phyloP scores from a whole-genome alignment of 768 basidiomycete species.

The Leucogyrophana mollusca region DNA sequence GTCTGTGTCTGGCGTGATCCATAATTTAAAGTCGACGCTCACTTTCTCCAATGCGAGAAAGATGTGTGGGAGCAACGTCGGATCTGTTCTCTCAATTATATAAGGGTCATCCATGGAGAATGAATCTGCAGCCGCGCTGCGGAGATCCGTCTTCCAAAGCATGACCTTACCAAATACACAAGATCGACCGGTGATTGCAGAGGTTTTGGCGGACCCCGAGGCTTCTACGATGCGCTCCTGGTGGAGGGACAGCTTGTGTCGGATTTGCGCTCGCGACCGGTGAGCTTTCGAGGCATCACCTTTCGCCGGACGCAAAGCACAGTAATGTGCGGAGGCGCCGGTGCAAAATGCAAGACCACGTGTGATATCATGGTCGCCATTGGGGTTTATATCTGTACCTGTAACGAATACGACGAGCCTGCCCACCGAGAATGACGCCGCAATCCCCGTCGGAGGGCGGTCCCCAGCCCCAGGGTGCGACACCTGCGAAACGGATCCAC shows the following conservation, averaged over 20 bases:
- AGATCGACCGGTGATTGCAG: conserved; percentile 29
- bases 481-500: conserved; percentile 9
- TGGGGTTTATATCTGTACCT: conserved; percentile 78
- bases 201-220: conserved; percentile 38
- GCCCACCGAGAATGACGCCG: conserved; percentile 54
- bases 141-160: conserved; percentile 49
- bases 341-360: conserved; percentile 67
- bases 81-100: conserved; percentile 52
- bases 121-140: conserved; percentile 62
- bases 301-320: conserved; percentile 36
- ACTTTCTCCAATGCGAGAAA: conserved; percentile 43
- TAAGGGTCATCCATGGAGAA: conserved; percentile 69
- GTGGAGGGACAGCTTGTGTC: conserved; percentile 55
- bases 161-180: conserved; percentile 43
- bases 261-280: conserved; percentile 37
- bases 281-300: conserved; percentile 11
- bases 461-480: conserved; percentile 24
- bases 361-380: conserved; percentile 60
- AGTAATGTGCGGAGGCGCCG: conserved; percentile 53
- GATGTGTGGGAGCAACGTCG: conserved; percentile 38
- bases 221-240: conserved; percentile 49
- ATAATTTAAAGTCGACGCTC: conserved; percentile 25
- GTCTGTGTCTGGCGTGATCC: conserved; percentile 14
- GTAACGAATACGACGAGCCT: conserved; percentile 69
- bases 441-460: conserved; percentile 53